Conservation (phyloP, 768 basidiomycete genomes). For the Neoboletus brunneissimus region DNA sequence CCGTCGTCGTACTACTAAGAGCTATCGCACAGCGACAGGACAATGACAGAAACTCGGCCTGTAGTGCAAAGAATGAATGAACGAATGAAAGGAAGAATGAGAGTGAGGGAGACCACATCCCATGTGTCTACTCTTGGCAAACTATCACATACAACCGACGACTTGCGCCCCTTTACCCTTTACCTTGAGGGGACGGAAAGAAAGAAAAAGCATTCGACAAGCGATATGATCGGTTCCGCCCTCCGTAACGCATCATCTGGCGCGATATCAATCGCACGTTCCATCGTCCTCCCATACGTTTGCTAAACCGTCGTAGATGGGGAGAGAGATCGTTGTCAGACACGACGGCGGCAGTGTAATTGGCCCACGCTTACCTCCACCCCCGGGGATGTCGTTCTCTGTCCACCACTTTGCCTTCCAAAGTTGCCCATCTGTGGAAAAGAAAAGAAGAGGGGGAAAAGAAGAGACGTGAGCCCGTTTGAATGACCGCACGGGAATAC, state of each 20-base stretch:
- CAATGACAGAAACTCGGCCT: background rate
- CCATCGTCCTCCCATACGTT: slow-evolving; percentile 38
- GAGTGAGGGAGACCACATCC: background rate
- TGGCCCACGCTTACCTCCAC: slow-evolving; percentile 12
- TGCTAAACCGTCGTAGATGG: slow-evolving; percentile 10
- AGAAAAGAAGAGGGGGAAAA: background rate
- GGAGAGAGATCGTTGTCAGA: background rate
- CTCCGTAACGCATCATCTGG: background rate
- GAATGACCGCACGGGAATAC: background rate
- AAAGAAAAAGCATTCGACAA: background rate
- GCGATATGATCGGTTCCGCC: background rate
- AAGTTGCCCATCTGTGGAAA: slow-evolving; percentile 38
- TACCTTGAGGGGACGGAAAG: too few species aligned
- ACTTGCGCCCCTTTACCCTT: background rate
- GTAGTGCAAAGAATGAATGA: too few species aligned
- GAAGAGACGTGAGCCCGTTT: background rate
- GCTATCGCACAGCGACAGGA: background rate
- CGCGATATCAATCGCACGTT: slow-evolving; percentile 22
- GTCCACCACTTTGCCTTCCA: slow-evolving; percentile 56
- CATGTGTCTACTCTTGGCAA: background rate
- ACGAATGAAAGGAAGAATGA: too few species aligned
- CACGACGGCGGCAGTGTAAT: background rate
- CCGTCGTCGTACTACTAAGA: background rate
- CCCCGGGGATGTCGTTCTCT: slow-evolving; percentile 37
- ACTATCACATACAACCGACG: background rate